Evolutionary conservation across 441 rosid genomes (phyloP).

Genomic region (Sinapis alba): DNA sequence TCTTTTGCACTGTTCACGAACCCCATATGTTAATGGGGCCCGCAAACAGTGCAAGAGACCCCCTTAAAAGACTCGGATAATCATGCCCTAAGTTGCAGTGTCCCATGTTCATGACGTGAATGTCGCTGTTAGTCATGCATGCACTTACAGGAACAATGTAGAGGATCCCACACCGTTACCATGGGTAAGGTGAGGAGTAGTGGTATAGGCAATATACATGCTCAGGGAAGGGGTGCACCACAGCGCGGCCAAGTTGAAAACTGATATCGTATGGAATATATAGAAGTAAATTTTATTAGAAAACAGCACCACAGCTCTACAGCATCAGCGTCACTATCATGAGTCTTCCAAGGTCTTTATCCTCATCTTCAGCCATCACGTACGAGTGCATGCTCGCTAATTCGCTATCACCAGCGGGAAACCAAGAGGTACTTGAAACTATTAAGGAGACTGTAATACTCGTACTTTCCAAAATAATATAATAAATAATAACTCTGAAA

Average conservation of each 20-base stretch:
- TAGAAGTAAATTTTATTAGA: no score
- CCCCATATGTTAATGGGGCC: no score
- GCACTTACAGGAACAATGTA: slow-evolving; percentile 31
- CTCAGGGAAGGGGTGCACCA: slow-evolving; percentile 80
- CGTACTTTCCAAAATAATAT: no score
- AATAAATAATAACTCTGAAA: no score
- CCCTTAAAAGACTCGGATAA: no score
- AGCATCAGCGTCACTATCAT: slow-evolving; percentile 48
- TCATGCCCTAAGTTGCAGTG: slow-evolving; percentile 75
- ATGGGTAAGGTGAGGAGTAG: slow-evolving; percentile 56
- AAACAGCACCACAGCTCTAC: no score
- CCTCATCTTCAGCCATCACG: slow-evolving; percentile 22
- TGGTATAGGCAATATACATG: slow-evolving; percentile 51
- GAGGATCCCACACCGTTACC: slow-evolving; percentile 36
- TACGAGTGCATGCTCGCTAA: slow-evolving; percentile 36
- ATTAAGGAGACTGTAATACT: slow-evolving; percentile 46
- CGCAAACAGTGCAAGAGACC: no score
- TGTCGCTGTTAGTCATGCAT: slow-evolving; percentile 53
- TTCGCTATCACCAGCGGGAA: slow-evolving; percentile 23
- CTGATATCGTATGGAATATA: no score
- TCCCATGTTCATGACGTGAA: slow-evolving; percentile 86
- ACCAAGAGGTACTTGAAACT: slow-evolving; percentile 54
- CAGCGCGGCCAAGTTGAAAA: slow-evolving; percentile 76
- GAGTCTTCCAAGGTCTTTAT: slow-evolving; percentile 43
- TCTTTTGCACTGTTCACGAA: no score